Conservation (phyloP, 2,329 filamentous ascomycete species). For the Gliomastix tumulicola region DNA sequence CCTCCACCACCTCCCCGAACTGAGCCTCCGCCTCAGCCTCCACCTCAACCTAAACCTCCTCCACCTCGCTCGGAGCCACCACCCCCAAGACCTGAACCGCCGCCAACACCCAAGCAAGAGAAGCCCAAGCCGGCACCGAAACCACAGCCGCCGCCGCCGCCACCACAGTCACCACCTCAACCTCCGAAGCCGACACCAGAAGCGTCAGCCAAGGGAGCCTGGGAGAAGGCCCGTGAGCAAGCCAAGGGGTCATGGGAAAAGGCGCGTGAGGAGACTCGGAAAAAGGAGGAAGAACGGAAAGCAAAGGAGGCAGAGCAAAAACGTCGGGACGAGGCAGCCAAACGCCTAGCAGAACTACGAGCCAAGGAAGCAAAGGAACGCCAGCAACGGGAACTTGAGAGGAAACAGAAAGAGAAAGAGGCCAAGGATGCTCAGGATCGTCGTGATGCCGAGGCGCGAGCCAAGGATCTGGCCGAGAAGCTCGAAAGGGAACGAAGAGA, state of each 20-base stretch:
- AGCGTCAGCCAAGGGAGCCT: slow-evolving; percentile 10
- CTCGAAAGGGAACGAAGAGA: slow-evolving; percentile 11
- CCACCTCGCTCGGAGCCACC: slow-evolving; percentile 11
- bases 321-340: slow-evolving; percentile 47
- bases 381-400: slow-evolving; percentile 31
- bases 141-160: slow-evolving; percentile 8
- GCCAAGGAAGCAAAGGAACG: slow-evolving; percentile 47
- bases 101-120: slow-evolving; percentile 10
- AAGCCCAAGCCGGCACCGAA: slow-evolving; percentile 14
- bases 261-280: slow-evolving; percentile 59
- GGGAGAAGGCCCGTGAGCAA: slow-evolving; percentile 13
- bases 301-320: slow-evolving; percentile 54
- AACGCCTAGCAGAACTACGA: slow-evolving; percentile 44
- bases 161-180: slow-evolving; percentile 8
- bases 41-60: slow-evolving; percentile 7
- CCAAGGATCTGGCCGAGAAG: slow-evolving; percentile 13
- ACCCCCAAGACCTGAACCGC: slow-evolving; percentile 1
- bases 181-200: slow-evolving; percentile 10
- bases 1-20: slow-evolving; percentile 1
- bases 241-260: slow-evolving; percentile 56
- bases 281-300: slow-evolving; percentile 57
- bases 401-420: slow-evolving; percentile 37
- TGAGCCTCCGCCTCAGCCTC: slow-evolving; percentile 8
- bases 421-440: slow-evolving; percentile 22
- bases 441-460: slow-evolving; percentile 19